Conservation (phyloP, 345 rosid genomes). For the Geranium rotundifolium region DNA sequence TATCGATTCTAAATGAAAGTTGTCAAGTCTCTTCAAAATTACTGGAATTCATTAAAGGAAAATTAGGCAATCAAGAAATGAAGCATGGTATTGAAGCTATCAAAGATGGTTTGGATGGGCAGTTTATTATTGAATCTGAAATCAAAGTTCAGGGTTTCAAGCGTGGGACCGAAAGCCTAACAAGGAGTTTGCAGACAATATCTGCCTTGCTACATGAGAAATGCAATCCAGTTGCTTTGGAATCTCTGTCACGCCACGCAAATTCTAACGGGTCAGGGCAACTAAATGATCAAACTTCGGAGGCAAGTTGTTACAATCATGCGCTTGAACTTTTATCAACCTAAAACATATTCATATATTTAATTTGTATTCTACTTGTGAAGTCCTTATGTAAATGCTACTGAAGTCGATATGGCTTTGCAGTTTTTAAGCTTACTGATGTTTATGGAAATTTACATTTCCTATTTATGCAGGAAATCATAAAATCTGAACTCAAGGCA, state of each 20-base stretch:
- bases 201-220: conserved; percentile 60
- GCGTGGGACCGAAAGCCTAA: conserved; percentile 59
- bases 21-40: conserved; percentile 44
- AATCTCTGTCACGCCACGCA: conserved; percentile 16
- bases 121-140: conserved; percentile 63
- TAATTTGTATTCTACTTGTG: conserved; percentile 3
- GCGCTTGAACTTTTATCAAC: not conserved
- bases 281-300: conserved; percentile 31
- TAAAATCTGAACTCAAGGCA: conserved; percentile 55
- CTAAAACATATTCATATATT: no score
- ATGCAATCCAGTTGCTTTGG: conserved; percentile 28
- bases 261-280: conserved; percentile 8
- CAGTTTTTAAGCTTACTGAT: conserved; percentile 1
- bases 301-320: conserved; percentile 36
- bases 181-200: conserved; percentile 63
- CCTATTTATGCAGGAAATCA: conserved; percentile 32
- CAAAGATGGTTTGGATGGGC: conserved; percentile 43
- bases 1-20: conserved; percentile 56
- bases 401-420: not conserved
- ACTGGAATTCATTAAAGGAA: conserved; percentile 55
- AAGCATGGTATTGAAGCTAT: conserved; percentile 9
- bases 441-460: conserved; percentile 5
- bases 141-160: conserved; percentile 58
- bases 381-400: not conserved
- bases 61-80: conserved; percentile 28